A percentile compares a stretch with the other conserved stretches of the same genome.
These are phyloP conservation scores for Acacia melanoxylon DNA, from an alignment of 306 rosid genomes.

Conservation along the genomic window DNA sequence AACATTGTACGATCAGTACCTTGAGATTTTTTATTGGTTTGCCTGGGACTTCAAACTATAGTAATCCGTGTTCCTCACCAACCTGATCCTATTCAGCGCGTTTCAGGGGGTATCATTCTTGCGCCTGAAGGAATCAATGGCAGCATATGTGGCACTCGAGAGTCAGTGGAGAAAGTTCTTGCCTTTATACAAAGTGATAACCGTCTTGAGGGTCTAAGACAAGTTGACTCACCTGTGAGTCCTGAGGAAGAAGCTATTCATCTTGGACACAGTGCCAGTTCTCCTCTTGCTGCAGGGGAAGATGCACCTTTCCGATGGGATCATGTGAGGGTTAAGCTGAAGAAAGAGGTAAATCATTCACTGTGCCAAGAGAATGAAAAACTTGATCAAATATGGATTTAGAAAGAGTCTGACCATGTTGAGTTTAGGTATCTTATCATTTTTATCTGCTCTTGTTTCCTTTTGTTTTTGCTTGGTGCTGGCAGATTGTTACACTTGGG, in stretches of 20 bases:
- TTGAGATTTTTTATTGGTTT: neutral
- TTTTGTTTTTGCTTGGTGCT: conserved; percentile 9
- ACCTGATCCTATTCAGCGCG: conserved; percentile 79
- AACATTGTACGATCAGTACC: neutral
- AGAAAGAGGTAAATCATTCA: conserved; percentile 69
- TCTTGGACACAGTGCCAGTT: conserved; percentile 69
- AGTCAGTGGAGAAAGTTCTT: conserved; percentile 75
- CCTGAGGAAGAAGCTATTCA: conserved; percentile 96
- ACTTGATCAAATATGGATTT: conserved; percentile 10
- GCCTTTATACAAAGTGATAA: conserved; percentile 65
- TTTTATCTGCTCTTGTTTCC: conserved; percentile 6
- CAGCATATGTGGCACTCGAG: conserved; percentile 82
- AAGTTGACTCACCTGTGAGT: conserved; percentile 78
- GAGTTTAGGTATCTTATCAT: neutral
- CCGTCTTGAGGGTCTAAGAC: conserved; percentile 68
- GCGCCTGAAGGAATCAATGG: conserved; percentile 94
- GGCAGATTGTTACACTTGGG: conserved; percentile 95
- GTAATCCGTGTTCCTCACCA: conserved; percentile 42
- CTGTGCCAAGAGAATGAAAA: neutral
- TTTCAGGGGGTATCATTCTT: conserved; percentile 96
- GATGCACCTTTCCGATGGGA: conserved; percentile 95
- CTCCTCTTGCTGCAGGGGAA: conserved; percentile 96
- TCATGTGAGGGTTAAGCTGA: conserved; percentile 94
- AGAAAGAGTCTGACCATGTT: neutral
- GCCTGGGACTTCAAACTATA: conserved; percentile 4